Evolutionary conservation across 106 monocot genomes (phyloP).

Genomic region (Acorus gramineus): DNA sequence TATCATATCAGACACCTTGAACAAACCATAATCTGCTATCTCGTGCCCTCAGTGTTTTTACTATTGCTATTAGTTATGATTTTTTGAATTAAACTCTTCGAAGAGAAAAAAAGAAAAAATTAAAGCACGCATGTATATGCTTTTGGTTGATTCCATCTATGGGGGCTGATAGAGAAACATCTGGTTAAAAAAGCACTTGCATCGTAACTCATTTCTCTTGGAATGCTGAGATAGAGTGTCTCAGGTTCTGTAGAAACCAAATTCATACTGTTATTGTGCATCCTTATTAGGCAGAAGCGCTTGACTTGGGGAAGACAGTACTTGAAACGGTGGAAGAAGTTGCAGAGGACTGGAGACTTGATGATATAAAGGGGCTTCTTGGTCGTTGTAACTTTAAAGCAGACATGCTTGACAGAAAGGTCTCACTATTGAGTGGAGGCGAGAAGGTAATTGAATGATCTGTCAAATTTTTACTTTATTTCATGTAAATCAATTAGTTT

Average conservation of each 20-base stretch:
- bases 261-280: too few relatives aligned
- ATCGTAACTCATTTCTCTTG: too few relatives aligned
- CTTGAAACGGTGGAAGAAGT: conserved; percentile 82
- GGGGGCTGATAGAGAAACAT: too few relatives aligned
- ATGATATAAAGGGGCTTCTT: conserved; percentile 98
- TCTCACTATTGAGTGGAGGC: conserved; percentile 84
- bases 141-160: too few relatives aligned
- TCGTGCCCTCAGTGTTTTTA: neutral
- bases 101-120: neutral
- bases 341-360: conserved; percentile 92
- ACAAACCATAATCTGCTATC: too few relatives aligned
- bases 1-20: too few relatives aligned
- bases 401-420: conserved; percentile 95
- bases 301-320: conserved; percentile 92
- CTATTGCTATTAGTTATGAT: neutral
- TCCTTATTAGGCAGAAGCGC: conserved; percentile 74
- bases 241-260: too few relatives aligned
- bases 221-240: too few relatives aligned
- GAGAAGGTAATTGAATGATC: conserved; percentile 59
- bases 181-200: too few relatives aligned
- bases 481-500: too few relatives aligned
- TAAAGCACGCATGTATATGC: too few relatives aligned
- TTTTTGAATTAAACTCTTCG: neutral
- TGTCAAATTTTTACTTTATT: neutral
- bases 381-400: conserved; percentile 95